phyloP scores from a whole-genome alignment of 768 basidiomycete genomes.

The Tricholomella constricta region DNA sequence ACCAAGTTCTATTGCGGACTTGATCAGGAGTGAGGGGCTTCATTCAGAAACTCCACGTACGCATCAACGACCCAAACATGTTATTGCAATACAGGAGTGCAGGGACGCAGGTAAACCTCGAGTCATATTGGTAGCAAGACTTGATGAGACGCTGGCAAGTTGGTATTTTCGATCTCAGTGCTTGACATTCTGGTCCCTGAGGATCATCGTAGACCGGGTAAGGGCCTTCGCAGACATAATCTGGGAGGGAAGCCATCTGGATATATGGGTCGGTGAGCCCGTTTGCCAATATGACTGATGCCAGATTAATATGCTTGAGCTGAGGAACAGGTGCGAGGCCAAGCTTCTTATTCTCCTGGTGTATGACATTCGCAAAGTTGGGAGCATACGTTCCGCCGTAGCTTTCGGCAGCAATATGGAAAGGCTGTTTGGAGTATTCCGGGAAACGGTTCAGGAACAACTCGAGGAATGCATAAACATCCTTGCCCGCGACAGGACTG shows the following conservation, averaged over 20 bases:
- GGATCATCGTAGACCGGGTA: slow-evolving; percentile 80
- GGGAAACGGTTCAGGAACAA: slow-evolving; percentile 80
- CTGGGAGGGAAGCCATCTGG: slow-evolving; percentile 81
- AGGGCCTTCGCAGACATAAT: slow-evolving; percentile 81
- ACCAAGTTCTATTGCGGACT: slow-evolving; percentile 51
- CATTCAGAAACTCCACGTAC: slow-evolving; percentile 40
- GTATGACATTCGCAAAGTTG: slow-evolving; percentile 81
- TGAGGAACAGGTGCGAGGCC: slow-evolving; percentile 42
- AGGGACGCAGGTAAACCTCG: slow-evolving; percentile 67
- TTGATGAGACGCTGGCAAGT: slow-evolving; percentile 76
- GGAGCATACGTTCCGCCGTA: slow-evolving; percentile 83
- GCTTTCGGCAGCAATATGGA: slow-evolving; percentile 83
- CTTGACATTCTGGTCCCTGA: slow-evolving; percentile 63
- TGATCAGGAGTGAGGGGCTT: not conserved
- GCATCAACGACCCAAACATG: slow-evolving; percentile 68
- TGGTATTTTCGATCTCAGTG: slow-evolving; percentile 64
- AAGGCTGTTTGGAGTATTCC: slow-evolving; percentile 66
- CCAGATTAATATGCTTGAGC: slow-evolving; percentile 77
- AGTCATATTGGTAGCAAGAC: slow-evolving; percentile 65
- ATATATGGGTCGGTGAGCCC: slow-evolving; percentile 82
- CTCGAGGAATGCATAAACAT: slow-evolving; percentile 85
- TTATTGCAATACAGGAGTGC: slow-evolving; percentile 82
- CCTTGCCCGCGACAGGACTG: slow-evolving; percentile 84
- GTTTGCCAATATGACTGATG: slow-evolving; percentile 84
- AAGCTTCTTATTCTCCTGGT: slow-evolving; percentile 72